Evolutionary conservation across 192 early-diverging fungal species (phyloP).

Genomic region (Coemansia sp.): DNA sequence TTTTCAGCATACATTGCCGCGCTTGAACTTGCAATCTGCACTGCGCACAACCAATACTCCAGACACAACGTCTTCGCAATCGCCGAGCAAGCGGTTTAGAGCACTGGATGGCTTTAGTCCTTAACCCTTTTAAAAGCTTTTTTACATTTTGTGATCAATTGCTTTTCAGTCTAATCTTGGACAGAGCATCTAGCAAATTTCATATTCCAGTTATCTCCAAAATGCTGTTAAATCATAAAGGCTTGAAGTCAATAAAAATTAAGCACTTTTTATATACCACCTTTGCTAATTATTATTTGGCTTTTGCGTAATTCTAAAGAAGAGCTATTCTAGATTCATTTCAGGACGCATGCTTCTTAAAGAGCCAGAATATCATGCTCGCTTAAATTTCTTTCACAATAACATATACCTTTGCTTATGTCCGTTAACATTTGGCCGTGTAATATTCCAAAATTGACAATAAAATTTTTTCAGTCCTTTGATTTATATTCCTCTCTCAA

Average conservation of each 20-base stretch:
- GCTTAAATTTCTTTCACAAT: too few relatives aligned
- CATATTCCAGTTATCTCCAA: neutral
- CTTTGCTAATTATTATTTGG: neutral
- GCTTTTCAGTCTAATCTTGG: neutral
- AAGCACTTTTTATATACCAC: neutral
- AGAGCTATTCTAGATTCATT: neutral
- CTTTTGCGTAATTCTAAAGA: neutral
- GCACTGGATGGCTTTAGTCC: neutral
- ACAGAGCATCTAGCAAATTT: too few relatives aligned
- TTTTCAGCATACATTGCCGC: constrained; percentile 9
- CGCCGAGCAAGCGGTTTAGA: neutral
- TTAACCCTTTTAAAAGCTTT: neutral
- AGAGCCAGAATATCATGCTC: too few relatives aligned
- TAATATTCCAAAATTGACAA: too few relatives aligned
- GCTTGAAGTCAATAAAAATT: neutral
- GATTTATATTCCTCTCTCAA: neutral
- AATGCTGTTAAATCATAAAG: neutral
- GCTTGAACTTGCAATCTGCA: constrained; percentile 12
- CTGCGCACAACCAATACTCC: neutral
- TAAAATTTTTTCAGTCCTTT: neutral
- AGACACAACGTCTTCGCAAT: neutral
- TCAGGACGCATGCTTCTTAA: neutral
- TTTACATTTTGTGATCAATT: neutral
- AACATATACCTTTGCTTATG: too few relatives aligned
- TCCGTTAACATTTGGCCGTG: too few relatives aligned